Conservation (phyloP, 495 filamentous ascomycete species). For the Bombardia bombarda region DNA sequence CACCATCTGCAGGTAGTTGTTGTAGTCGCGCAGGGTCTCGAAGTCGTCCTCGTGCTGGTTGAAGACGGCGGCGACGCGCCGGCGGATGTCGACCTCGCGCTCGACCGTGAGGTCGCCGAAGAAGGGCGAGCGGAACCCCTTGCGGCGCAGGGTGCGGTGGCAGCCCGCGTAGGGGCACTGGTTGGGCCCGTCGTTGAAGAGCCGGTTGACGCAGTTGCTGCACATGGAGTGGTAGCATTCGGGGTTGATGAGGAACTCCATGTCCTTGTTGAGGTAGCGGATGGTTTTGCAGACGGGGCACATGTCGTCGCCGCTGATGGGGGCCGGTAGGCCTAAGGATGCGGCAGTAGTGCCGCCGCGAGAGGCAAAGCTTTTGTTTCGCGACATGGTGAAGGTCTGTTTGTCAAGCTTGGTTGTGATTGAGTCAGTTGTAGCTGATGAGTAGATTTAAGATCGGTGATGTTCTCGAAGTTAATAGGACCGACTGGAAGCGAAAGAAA, state of each 20-base stretch:
- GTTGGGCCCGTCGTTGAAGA: constrained; percentile 84
- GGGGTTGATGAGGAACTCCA: constrained; percentile 91
- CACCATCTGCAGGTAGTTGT: constrained; percentile 90
- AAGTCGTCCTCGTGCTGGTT: constrained; percentile 91
- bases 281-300: constrained; percentile 96
- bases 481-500: too few species aligned
- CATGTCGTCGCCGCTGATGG: constrained; percentile 51
- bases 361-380: not conserved
- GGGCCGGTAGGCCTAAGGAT: constrained; percentile 7
- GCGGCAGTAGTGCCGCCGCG: constrained; percentile 1
- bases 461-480: too few species aligned
- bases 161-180: constrained; percentile 87
- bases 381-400: constrained; percentile 25
- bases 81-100: constrained; percentile 87
- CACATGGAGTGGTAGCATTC: constrained; percentile 99
- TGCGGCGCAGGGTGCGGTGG: constrained; percentile 72
- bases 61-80: constrained; percentile 71
- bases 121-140: constrained; percentile 75
- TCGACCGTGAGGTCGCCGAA: constrained; percentile 88
- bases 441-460: too few species aligned
- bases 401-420: too few species aligned
- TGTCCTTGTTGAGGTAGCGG: constrained; percentile 86
- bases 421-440: too few species aligned
- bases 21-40: constrained; percentile 67
- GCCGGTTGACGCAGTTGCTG: constrained; percentile 83